phyloP scores from a whole-genome alignment of 2,329 filamentous ascomycete species.

The Cadophora sp. region DNA sequence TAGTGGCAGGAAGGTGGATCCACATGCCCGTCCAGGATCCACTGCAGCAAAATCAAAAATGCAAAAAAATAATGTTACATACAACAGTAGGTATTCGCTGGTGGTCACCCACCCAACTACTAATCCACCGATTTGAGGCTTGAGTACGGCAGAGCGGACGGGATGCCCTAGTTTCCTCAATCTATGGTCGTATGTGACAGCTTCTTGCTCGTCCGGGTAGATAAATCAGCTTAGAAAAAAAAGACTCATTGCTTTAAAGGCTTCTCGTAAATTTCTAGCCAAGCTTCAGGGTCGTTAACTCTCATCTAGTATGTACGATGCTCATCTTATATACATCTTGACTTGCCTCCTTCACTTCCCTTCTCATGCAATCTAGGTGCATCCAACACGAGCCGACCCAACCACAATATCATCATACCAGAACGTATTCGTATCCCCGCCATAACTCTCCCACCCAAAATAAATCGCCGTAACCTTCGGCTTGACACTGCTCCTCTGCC shows the following conservation, averaged over 20 bases:
- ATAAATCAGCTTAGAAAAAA: no score
- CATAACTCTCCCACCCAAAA: slow-evolving; percentile 70
- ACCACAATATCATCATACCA: slow-evolving; percentile 68
- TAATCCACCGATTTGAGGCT: no score
- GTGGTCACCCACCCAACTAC: background rate
- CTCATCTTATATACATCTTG: background rate
- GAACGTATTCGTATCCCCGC: slow-evolving; percentile 64
- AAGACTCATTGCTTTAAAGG: no score
- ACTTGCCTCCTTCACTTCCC: background rate
- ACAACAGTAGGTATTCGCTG: slow-evolving; percentile 6
- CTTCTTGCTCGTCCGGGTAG: background rate
- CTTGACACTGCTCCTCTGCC: slow-evolving; percentile 56
- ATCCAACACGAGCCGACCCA: slow-evolving; percentile 55
- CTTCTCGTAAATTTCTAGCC: no score
- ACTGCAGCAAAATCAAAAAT: background rate
- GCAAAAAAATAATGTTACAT: background rate
- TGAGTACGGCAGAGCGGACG: no score
- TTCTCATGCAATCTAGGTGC: slow-evolving; percentile 34
- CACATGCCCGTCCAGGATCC: no score
- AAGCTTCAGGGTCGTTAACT: no score
- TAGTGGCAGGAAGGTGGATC: no score
- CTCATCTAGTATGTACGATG: background rate
- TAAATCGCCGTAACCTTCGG: slow-evolving; percentile 62
- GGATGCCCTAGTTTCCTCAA: background rate
- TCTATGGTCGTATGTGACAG: background rate